These are phyloP conservation scores for Leptographium radiaticola DNA, from an alignment of 2,329 filamentous ascomycete species.

Conservation along the genomic window DNA sequence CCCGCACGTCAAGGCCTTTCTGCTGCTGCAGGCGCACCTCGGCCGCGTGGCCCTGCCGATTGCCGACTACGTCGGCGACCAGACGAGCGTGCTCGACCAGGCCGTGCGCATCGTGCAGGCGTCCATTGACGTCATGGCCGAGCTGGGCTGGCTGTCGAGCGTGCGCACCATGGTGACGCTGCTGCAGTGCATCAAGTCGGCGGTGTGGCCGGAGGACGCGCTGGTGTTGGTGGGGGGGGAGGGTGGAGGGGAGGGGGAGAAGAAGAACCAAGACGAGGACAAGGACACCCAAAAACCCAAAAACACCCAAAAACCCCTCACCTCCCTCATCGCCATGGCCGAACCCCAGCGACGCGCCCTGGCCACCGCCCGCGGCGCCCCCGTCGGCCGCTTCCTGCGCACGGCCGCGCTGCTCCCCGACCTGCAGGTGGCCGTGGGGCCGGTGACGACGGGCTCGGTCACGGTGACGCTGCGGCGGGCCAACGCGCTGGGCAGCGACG, in stretches of 20 bases:
- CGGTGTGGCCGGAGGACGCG: conserved; percentile 76
- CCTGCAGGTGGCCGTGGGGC: conserved; percentile 46
- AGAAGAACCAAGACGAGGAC: conserved; percentile 20
- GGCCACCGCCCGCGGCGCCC: conserved; percentile 37
- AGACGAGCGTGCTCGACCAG: conserved; percentile 81
- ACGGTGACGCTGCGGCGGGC: conserved; percentile 50
- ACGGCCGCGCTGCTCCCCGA: conserved; percentile 56
- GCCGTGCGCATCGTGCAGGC: conserved; percentile 95
- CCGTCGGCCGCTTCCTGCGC: conserved; percentile 36
- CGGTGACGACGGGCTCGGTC: conserved; percentile 47
- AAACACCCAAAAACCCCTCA: conserved; percentile 16
- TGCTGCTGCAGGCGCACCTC: conserved; percentile 91
- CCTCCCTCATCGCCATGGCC: conserved; percentile 26
- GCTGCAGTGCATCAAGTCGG: conserved; percentile 84
- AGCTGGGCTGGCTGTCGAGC: conserved; percentile 69
- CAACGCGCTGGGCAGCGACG: conserved; percentile 54
- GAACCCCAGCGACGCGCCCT: conserved; percentile 27
- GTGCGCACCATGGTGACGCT: conserved; percentile 72
- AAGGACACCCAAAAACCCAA: not conserved
- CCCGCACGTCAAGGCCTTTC: conserved; percentile 90
- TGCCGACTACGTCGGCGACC: conserved; percentile 92
- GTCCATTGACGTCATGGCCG: conserved; percentile 82
- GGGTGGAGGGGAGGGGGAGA: conserved; percentile 19
- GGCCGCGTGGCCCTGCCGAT: conserved; percentile 86
- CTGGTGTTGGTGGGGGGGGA: conserved; percentile 50